Base-by-base conservation (phyloP, 2,329 filamentous ascomycete species). In the Acrocalymma vagum region DNA sequence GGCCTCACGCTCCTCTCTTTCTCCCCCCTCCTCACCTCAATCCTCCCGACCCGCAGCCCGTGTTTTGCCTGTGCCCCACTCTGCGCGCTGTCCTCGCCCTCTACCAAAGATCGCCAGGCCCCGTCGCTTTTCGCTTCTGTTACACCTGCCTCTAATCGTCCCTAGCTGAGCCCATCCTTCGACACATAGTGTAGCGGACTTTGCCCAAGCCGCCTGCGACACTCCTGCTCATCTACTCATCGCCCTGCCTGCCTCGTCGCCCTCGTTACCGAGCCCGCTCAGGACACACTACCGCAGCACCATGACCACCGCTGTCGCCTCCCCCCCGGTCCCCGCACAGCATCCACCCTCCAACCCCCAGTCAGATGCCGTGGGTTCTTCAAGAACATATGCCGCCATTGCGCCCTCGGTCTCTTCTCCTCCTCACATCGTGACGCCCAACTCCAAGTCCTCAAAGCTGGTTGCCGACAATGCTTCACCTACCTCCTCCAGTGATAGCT, bases 221-320 rank as follows among this genome's bases (percentile, higher is more conserved):
- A 60, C 61, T 65, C 63, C 62, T 61, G 60, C 59, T n/a, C 63
- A 59, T 65, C 58, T 58, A 47, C 35, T 37, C 29, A 29, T 42
- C 22, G 22, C 42, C 39, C 48, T 47, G 47, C 51, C 47, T n/a
- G n/a, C n/a, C n/a, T n/a, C n/a, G n/a, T n/a, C n/a, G n/a, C n/a
- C 47, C 60, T 47, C 43, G 41, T 45, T 30, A 32, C 37, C 30
- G 28, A 13, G 38, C 46, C 44, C 31, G 45, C 47, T 42, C 49
- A 40, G 34, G 38, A 42, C 42, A 45, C 34, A 31, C 44, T 55
- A 48, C 53, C 36, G 52, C 56, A 53, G 51, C 57, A 63, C 58
- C 62, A 77, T 77, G 74, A 74, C 73, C 44, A 74, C 74, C 56
- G 71, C 71, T 48, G 65, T 77, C 63, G 74, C 73, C 50, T 68